A percentile compares a stretch with the other conserved stretches of the same genome.
Conservation (phyloP, 2,329 filamentous ascomycete genomes). For the Tolypocladium guangdongense region DNA sequence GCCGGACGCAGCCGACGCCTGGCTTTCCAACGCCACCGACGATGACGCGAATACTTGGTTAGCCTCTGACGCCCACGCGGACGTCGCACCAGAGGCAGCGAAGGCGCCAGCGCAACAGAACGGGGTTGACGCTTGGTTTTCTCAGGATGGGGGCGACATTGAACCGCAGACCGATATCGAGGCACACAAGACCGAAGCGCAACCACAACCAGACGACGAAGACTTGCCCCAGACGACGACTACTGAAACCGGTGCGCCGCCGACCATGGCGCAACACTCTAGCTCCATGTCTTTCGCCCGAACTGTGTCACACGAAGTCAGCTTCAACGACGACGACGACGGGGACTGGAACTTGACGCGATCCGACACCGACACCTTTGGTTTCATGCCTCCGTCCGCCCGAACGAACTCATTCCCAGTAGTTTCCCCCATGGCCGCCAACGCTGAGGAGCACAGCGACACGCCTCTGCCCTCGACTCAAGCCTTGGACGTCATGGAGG, state of each 20-base stretch:
- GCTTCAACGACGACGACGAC: constrained; percentile 48
- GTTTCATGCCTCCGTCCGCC: constrained; percentile 45
- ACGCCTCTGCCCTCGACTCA: constrained; percentile 37
- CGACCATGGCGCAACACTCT: constrained; percentile 38
- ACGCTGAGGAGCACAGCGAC: constrained; percentile 16
- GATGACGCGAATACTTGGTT: constrained; percentile 13
- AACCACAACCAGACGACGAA: background rate
- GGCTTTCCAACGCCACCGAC: constrained; percentile 8
- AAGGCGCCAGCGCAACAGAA: background rate
- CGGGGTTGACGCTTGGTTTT: background rate
- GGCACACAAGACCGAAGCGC: no score
- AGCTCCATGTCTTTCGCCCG: constrained; percentile 54
- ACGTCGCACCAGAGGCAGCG: background rate
- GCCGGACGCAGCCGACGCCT: constrained; percentile 7
- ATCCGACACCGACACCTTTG: constrained; percentile 45
- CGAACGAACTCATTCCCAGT: constrained; percentile 53
- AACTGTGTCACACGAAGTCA: constrained; percentile 52
- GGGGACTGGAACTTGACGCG: constrained; percentile 44
- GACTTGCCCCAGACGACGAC: background rate
- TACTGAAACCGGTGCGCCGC: constrained; percentile 7
- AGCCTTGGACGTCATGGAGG: constrained; percentile 41
- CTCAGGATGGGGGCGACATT: constrained; percentile 8
- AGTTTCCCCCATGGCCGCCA: constrained; percentile 32
- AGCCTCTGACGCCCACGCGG: constrained; percentile 5
- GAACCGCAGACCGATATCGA: no score